phyloP scores from a whole-genome alignment of 495 filamentous ascomycete species.

The Amniculicola lignicola region DNA sequence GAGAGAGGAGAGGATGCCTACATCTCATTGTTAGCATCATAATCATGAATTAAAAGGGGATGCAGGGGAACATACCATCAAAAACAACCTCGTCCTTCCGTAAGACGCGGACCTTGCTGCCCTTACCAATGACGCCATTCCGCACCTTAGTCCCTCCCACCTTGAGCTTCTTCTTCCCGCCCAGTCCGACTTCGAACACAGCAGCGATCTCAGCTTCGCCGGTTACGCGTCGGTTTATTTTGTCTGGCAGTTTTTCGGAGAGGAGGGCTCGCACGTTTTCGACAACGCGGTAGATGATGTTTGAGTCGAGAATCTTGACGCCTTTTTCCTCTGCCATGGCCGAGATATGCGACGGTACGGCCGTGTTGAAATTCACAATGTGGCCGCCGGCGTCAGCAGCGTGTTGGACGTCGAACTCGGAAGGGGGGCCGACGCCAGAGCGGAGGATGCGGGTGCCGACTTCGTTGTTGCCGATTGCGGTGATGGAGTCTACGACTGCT shows the following conservation, averaged over 20 bases:
- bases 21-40: constrained; percentile 17
- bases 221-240: constrained; percentile 62
- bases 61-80: constrained; percentile 61
- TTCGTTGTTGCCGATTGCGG: constrained; percentile 76
- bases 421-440: constrained; percentile 71
- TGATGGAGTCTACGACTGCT: constrained; percentile 72
- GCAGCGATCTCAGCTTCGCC: constrained; percentile 87
- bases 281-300: constrained; percentile 86
- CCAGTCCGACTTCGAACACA: constrained; percentile 78
- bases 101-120: constrained; percentile 65
- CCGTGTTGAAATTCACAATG: constrained; percentile 84
- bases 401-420: constrained; percentile 86
- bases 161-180: constrained; percentile 61
- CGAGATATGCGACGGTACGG: constrained; percentile 63
- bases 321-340: constrained; percentile 64
- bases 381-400: constrained; percentile 66
- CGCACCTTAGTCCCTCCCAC: constrained; percentile 87
- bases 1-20: constrained; percentile 72
- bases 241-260: constrained; percentile 62
- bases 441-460: constrained; percentile 74
- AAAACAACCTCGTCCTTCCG: constrained; percentile 67
- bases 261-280: constrained; percentile 74
- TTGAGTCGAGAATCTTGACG: constrained; percentile 79
- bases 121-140: constrained; percentile 67
- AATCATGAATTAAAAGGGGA: constrained; percentile 17